phyloP scores from a whole-genome alignment of 331 rosid species.

The Dryas integrifolia region DNA sequence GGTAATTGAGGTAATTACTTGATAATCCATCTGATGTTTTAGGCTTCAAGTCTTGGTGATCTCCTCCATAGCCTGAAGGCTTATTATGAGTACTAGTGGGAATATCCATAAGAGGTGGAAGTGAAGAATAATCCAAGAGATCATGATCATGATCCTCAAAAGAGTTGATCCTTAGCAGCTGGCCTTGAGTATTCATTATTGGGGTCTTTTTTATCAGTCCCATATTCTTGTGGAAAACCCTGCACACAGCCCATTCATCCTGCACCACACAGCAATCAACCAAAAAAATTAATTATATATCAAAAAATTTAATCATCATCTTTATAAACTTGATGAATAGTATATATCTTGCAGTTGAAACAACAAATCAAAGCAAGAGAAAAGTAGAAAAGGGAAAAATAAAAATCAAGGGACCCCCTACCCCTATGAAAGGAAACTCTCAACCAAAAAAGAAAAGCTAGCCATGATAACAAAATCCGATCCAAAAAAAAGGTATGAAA shows the following conservation, averaged over 20 bases:
- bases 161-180: constrained; percentile 41
- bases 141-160: constrained; percentile 44
- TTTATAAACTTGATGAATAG: too few relatives aligned
- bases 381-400: constrained; percentile 2
- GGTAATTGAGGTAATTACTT: not conserved
- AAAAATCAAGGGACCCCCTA: constrained; percentile 15
- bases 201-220: constrained; percentile 32
- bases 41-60: not conserved
- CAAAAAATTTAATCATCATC: too few relatives aligned
- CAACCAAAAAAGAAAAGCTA: constrained; percentile 33
- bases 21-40: not conserved
- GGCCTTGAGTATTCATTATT: constrained; percentile 14
- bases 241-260: constrained; percentile 94
- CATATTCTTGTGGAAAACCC: constrained; percentile 76
- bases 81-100: constrained; percentile 18
- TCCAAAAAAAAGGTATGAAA: too few relatives aligned
- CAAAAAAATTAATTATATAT: not conserved
- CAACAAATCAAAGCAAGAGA: not conserved
- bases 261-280: constrained; percentile 10
- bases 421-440: constrained; percentile 43
- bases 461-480: too few relatives aligned
- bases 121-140: constrained; percentile 49
- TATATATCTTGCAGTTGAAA: constrained; percentile 5
- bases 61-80: not conserved
- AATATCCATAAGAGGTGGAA: constrained; percentile 77